phyloP scores from a whole-genome alignment of 1,284 basidiomycete genomes.

The Naganishia albida region DNA sequence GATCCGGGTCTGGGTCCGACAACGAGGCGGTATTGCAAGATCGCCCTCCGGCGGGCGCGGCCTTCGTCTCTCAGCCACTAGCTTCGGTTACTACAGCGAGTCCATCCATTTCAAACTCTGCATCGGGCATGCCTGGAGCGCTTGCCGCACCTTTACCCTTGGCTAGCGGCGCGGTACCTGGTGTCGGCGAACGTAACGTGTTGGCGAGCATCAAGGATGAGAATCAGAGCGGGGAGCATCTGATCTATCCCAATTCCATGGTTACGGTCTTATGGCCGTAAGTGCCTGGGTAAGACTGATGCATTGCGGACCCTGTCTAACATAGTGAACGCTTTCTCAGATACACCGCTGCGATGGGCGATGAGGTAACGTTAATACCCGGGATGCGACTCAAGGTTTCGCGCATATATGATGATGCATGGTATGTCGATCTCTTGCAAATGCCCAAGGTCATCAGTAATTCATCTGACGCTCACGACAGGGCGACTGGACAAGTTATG shows the following conservation, averaged over 20 bases:
- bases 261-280: conserved; percentile 47
- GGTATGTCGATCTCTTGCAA: conserved; percentile 32
- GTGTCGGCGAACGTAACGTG: conserved; percentile 33
- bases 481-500: conserved; percentile 45
- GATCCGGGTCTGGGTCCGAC: neutral
- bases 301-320: neutral
- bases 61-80: neutral
- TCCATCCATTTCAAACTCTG: conserved; percentile 7
- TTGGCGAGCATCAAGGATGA: conserved; percentile 47
- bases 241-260: conserved; percentile 44
- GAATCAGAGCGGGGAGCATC: conserved; percentile 43
- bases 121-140: conserved; percentile 38
- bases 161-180: conserved; percentile 9
- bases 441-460: no score
- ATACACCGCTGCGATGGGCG: conserved; percentile 48
- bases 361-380: conserved; percentile 50
- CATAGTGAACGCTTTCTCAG: conserved; percentile 30
- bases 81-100: neutral
- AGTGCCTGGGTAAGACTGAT: conserved; percentile 28
- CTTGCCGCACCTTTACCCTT: conserved; percentile 38
- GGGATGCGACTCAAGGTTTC: conserved; percentile 49
- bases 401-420: conserved; percentile 52
- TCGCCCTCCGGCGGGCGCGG: neutral
- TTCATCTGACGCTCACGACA: neutral
- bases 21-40: neutral